Base-by-base conservation (phyloP, 1,284 basidiomycete species). In the Leccinum holopus region DNA sequence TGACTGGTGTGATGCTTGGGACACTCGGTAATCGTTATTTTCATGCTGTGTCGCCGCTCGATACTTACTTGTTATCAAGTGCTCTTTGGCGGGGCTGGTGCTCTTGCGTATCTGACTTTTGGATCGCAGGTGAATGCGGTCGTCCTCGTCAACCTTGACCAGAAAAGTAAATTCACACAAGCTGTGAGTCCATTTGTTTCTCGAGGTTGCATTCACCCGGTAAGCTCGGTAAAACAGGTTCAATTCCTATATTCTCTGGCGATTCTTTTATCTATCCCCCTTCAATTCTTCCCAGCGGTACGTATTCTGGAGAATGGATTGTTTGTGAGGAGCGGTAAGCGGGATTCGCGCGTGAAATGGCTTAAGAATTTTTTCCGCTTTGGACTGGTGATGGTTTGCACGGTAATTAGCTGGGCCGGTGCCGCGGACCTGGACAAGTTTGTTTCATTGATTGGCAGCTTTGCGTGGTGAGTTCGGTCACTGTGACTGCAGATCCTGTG, bases 251-350 rank as follows among this genome's bases (percentile, higher is more conserved):
- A 95, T 78, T 90, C 92, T n/a, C 75, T 96, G 53, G 97, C 96
- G 9, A 99, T 98, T 75, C 82, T 98, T 64, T 87, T 98, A 49
- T 97, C 95, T 14, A 91, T 94, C 14, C 97, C 97, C 0, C 85
- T 99, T 4, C 95, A 97, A 75, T 88, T 99, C 61, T 98, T 99
- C 91, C 97, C 97, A 0, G 97, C 96, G 1, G 89, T 98, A 55
- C 87, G 95, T 54, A 98, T 99, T 74, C 87, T 99, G 79, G 97
- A 99, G 81, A 97, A 97, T 69, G 96, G 94, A 2, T 73, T 99
- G n/a, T 98, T 99, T 75, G 85, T 87, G 58, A 87, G 86, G 58
- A 97, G 95, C 70, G 97, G 98, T 65, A 94, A 94, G 76, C 81
- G 68, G 41, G 78, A 89, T 71, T 65, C 75, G 41, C 79, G 82